Percentiles rank a stretch among this genome's conserved stretches.
These are phyloP conservation scores for Melanomma pulvis-pyrius DNA, from an alignment of 495 filamentous ascomycete species.

Conservation along the genomic window DNA sequence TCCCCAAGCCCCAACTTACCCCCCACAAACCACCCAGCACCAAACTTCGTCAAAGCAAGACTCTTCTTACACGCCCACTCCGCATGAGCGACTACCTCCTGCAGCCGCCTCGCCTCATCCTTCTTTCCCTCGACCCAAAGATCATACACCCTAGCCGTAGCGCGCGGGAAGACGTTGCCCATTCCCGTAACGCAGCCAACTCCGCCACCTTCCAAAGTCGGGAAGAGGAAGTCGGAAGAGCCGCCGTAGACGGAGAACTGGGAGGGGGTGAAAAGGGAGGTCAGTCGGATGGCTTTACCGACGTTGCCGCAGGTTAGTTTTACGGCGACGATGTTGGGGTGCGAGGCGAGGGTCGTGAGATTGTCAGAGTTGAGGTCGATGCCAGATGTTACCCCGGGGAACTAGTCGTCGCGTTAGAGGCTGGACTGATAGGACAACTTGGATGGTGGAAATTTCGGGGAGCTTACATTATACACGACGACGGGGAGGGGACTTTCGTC, in stretches of 20 bases:
- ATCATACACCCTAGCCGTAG: conserved; percentile 20
- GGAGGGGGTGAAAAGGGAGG: conserved; percentile 4
- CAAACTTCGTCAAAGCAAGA: conserved; percentile 25
- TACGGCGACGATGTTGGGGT: conserved; percentile 22
- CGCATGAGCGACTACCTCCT: conserved; percentile 20
- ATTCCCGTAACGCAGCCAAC: conserved; percentile 21
- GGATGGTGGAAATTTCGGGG: background rate
- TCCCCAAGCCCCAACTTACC: conserved; percentile 12
- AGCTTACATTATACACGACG: conserved; percentile 19
- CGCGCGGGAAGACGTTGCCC: conserved; percentile 13
- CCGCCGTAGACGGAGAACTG: conserved; percentile 27
- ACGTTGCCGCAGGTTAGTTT: conserved; percentile 29
- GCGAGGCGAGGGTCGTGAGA: conserved; percentile 10
- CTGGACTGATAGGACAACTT: background rate
- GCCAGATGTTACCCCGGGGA: conserved; percentile 21
- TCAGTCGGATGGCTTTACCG: conserved; percentile 16
- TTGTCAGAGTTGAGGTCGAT: conserved; percentile 26
- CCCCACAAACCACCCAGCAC: conserved; percentile 24
- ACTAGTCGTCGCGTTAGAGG: background rate
- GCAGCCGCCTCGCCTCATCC: conserved; percentile 20
- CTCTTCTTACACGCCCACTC: conserved; percentile 32
- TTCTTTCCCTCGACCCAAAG: conserved; percentile 15
- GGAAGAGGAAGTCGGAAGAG: conserved; percentile 16
- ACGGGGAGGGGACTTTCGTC: conserved; percentile 17
- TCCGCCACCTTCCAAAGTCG: conserved; percentile 16